A percentile compares a stretch with the other conserved stretches of the same genome.
Evolutionary conservation across 2,329 filamentous ascomycete genomes (phyloP).

Genomic region (Cladosporium sphaerospermum): DNA sequence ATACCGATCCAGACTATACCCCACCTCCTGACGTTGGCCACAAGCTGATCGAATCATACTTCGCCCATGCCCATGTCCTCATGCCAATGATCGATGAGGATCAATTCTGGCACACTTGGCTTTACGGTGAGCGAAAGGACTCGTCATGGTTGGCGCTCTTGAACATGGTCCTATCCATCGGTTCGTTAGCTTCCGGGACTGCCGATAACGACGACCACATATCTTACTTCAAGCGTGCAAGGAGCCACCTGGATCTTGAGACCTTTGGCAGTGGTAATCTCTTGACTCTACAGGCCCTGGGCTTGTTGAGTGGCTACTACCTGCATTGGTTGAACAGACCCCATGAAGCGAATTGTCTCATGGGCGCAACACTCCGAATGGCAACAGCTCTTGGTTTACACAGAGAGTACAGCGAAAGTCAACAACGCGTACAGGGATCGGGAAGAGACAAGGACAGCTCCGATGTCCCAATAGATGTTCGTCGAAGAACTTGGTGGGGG

Average conservation of each 20-base stretch:
- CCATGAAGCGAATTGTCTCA: constrained; percentile 28
- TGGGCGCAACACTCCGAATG: constrained; percentile 30
- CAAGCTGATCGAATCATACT: constrained; percentile 28
- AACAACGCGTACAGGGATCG: constrained; percentile 35
- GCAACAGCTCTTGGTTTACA: constrained; percentile 29
- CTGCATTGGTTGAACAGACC: constrained; percentile 30
- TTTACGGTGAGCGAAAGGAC: constrained; percentile 25
- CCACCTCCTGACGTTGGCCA: constrained; percentile 26
- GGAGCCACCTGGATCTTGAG: constrained; percentile 25
- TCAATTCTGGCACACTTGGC: constrained; percentile 27
- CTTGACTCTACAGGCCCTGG: constrained; percentile 26
- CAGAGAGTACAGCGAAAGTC: constrained; percentile 27
- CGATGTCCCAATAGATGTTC: constrained; percentile 52
- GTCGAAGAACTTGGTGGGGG: constrained; percentile 67
- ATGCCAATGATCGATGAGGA: constrained; percentile 32
- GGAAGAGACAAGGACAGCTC: constrained; percentile 31
- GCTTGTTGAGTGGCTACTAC: constrained; percentile 28
- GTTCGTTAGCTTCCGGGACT: constrained; percentile 24
- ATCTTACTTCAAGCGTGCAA: constrained; percentile 26
- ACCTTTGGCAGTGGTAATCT: constrained; percentile 27
- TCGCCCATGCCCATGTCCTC: constrained; percentile 25
- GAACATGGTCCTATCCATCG: constrained; percentile 29
- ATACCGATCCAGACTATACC: constrained; percentile 19
- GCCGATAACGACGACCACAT: constrained; percentile 25
- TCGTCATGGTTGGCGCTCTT: constrained; percentile 28